Base-by-base conservation (phyloP, 1,284 basidiomycete species). In the Hymenochaete sp. region DNA sequence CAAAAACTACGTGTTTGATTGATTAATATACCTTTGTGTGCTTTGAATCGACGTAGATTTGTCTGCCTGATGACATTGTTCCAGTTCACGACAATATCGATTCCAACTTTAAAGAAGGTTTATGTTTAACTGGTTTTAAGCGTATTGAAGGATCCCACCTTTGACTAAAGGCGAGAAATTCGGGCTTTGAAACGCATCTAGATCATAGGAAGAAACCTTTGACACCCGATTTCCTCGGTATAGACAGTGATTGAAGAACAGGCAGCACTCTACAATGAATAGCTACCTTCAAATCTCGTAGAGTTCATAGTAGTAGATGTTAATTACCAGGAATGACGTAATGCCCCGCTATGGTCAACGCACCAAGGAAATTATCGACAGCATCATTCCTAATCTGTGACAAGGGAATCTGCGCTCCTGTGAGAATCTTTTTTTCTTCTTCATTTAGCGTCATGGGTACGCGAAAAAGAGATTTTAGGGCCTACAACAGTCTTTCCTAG, bases 391-490 rank as follows among this genome's bases (percentile, higher is more conserved):
- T 73, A 27, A 93, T 67, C 60, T 91, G 82, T 3, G 87, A 90
- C 41, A 95, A 67, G 4, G 92, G 91, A 43, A 96, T 93, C 64
- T 96, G 92, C 1, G 92, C 90, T 2, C 92, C 92, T 0, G 92
- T 93, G 21, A 95, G 60, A 50, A 95, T 89, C 79, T 84, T 47
- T 21, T 26, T 14, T 16, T 19, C 10, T 31, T 31, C 14, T 31
- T 14, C 28, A 10, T 14, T 31, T 31, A 31, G 9, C 9, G 14
- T 31, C 10, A 31, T 31, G 28, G 9, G 7, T 22, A 16, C 6
- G 14, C 19, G 42, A 27, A 36, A 7, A 45, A 25, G 36, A 14
- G 42, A 11, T 38, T 26, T 29, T 35, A 53, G 33, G 21, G 27
- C 62, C 28, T 67, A 87, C 85, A 53, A 88, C 82, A 1, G 84